Base-by-base conservation (phyloP, 106 monocot genomes). In the Dendrobium huoshanense region DNA sequence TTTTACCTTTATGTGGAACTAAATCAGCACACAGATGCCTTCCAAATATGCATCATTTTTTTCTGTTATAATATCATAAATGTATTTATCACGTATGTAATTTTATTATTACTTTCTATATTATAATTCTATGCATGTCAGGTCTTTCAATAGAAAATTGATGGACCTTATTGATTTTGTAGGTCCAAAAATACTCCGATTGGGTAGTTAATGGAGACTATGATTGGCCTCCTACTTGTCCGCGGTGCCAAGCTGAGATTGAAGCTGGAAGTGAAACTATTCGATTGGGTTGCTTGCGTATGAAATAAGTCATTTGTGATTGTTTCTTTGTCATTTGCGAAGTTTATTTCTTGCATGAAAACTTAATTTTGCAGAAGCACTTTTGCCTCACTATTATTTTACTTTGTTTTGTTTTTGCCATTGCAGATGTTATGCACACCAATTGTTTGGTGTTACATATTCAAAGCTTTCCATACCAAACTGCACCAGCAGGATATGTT, bases 171-270 rank as follows among this genome's bases (percentile, higher is more conserved):
- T 37, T 80, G 8, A 70, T 41, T 42, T 68, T 51, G 31, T 59
- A 81, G 81, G 81, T 81, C 18, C 73, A 91, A 76, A 92, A 92
- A 41, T 98, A 98, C 72, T 91, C 98, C 81, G 98, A 95, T 77
- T 98, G 98, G 98, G 98, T 98, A 82, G 88, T 98, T 77, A 90
- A 98, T 86, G 92, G 92, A 76, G 94, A 94, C 22, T 98, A 93
- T 89, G 92, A 91, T 82, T 98, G 98, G 98, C 98, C 98, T 79
- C 89, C 91, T 48, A 85, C 74, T 40, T 98, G 98, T 70, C 88
- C 85, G 11, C 73, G 77, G 10, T 98, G 98, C 78, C 80, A 90
- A 83, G 87, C 44, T 74, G 84, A 75, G 37, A 85, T 98, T 42
- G 91, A 91, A 86, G 87, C 78, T 41, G 91, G 86, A 88, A 90